These are phyloP conservation scores for Haplographium delicatum DNA, from an alignment of 495 filamentous ascomycete genomes.

Conservation along the genomic window DNA sequence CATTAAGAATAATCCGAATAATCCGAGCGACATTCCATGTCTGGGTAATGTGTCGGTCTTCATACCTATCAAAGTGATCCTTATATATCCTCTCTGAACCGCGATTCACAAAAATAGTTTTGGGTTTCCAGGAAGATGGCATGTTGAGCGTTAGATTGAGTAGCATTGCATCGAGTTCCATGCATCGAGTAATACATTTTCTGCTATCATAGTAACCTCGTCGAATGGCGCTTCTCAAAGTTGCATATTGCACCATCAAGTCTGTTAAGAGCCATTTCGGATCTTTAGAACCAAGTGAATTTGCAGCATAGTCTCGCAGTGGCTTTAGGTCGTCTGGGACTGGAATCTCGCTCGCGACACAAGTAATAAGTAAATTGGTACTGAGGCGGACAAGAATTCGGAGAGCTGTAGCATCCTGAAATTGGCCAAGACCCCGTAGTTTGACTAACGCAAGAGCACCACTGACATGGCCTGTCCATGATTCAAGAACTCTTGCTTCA, in stretches of 20 bases:
- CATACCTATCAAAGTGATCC: constrained; percentile 24
- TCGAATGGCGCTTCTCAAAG: constrained; percentile 18
- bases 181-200: background rate
- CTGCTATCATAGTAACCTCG: background rate
- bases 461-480: constrained; percentile 53
- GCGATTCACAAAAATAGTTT: background rate
- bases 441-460: constrained; percentile 53
- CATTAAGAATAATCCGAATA: constrained; percentile 29
- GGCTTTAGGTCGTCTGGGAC: constrained; percentile 10
- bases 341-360: background rate
- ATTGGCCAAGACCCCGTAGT: constrained; percentile 48
- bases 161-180: constrained; percentile 5
- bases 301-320: constrained; percentile 16
- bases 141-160: background rate
- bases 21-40: constrained; percentile 28
- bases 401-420: constrained; percentile 30
- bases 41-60: constrained; percentile 22
- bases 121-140: background rate
- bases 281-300: background rate
- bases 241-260: constrained; percentile 22
- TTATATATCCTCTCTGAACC: constrained; percentile 17
- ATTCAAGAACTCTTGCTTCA: constrained; percentile 18
- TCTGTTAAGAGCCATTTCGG: constrained; percentile 10
- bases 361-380: background rate
- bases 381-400: constrained; percentile 3